Evolutionary conservation across 2,329 filamentous ascomycete genomes (phyloP).

Genomic region (Penicillium sp.): DNA sequence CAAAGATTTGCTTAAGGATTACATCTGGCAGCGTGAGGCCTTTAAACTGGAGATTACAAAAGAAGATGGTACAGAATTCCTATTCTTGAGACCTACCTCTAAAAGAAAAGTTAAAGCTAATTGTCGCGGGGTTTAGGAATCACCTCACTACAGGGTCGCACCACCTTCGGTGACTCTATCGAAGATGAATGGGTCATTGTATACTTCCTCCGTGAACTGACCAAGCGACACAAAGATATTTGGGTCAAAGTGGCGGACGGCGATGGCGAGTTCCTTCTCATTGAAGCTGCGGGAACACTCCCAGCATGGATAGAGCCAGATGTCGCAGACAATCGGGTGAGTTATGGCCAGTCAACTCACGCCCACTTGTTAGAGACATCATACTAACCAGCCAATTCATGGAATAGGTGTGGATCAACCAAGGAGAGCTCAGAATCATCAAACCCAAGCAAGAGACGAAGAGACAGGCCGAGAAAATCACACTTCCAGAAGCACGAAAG

Average conservation of each 20-base stretch:
- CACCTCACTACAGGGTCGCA: slow-evolving; percentile 68
- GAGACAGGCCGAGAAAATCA: slow-evolving; percentile 49
- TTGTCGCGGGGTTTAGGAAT: slow-evolving; percentile 35
- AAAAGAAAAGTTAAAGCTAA: neutral
- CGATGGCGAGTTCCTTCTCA: slow-evolving; percentile 91
- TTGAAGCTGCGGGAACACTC: slow-evolving; percentile 85
- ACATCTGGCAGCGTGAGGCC: slow-evolving; percentile 90
- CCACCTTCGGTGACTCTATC: slow-evolving; percentile 88
- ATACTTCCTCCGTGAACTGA: slow-evolving; percentile 79
- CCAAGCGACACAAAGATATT: slow-evolving; percentile 65
- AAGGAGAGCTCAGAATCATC: slow-evolving; percentile 72
- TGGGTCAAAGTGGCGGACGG: slow-evolving; percentile 84
- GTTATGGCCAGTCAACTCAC: slow-evolving; percentile 7
- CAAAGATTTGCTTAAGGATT: slow-evolving; percentile 68
- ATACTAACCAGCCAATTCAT: neutral
- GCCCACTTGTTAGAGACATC: neutral
- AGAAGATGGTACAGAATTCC: slow-evolving; percentile 56
- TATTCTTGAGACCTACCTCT: slow-evolving; percentile 2
- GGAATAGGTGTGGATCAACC: slow-evolving; percentile 74
- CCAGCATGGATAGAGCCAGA: slow-evolving; percentile 92
- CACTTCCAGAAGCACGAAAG: slow-evolving; percentile 62
- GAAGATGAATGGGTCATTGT: slow-evolving; percentile 98
- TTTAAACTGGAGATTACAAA: slow-evolving; percentile 66
- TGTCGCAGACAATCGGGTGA: slow-evolving; percentile 73
- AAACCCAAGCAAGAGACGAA: slow-evolving; percentile 49